These are phyloP conservation scores for Paradendryphiella salina DNA, from an alignment of 2,329 filamentous ascomycete species.

Conservation along the genomic window DNA sequence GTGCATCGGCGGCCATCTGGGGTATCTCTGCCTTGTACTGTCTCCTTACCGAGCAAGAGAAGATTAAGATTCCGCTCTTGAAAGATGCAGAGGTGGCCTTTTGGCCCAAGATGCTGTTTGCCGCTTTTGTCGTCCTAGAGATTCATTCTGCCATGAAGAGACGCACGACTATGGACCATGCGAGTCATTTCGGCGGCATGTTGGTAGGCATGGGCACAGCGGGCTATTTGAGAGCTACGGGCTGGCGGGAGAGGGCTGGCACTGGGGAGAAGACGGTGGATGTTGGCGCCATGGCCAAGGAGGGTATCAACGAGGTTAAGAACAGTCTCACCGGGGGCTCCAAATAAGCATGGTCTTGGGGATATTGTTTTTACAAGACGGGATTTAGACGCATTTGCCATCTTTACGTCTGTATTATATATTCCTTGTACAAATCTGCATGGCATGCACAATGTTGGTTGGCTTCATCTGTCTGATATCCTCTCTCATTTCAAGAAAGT, in stretches of 20 bases:
- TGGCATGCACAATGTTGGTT: neutral
- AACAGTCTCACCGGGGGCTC: slow-evolving; percentile 31
- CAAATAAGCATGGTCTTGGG: neutral
- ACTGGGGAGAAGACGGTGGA: slow-evolving; percentile 28
- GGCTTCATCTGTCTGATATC: neutral
- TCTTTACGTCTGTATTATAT: neutral
- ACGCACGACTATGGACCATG: slow-evolving; percentile 37
- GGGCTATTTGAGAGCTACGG: slow-evolving; percentile 33
- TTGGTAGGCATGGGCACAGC: slow-evolving; percentile 30
- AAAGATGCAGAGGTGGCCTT: slow-evolving; percentile 35
- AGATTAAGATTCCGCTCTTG: slow-evolving; percentile 37
- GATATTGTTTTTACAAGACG: neutral
- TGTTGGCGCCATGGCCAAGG: slow-evolving; percentile 29
- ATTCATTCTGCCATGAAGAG: slow-evolving; percentile 20
- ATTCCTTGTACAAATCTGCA: neutral
- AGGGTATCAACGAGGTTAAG: slow-evolving; percentile 39
- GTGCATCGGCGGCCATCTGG: slow-evolving; percentile 43
- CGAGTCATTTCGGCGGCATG: slow-evolving; percentile 45
- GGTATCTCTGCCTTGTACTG: slow-evolving; percentile 38
- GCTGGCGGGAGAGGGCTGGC: slow-evolving; percentile 23
- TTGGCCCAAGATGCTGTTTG: slow-evolving; percentile 38
- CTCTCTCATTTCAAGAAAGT: neutral
- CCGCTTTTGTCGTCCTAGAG: slow-evolving; percentile 33
- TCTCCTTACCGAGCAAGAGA: slow-evolving; percentile 39
- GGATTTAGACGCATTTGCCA: neutral